Evolutionary conservation across 2,329 filamentous ascomycete species (phyloP).

Genomic region (Sclerotinia trifoliorum): DNA sequence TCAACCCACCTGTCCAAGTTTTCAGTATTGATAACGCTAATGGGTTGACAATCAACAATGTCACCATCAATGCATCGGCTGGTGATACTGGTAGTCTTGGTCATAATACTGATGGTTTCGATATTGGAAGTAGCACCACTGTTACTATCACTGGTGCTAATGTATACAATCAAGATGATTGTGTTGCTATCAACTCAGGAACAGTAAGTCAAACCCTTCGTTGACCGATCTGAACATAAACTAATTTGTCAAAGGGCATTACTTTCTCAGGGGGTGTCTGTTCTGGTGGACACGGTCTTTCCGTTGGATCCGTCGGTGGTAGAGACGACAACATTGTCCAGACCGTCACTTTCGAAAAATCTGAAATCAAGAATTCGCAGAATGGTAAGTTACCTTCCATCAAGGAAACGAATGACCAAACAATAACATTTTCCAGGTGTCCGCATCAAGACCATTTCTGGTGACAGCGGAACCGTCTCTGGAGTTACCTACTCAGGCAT

Average conservation of each 20-base stretch:
- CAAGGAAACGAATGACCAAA: constrained; percentile 41
- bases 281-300: constrained; percentile 46
- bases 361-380: constrained; percentile 48
- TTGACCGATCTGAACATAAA: constrained; percentile 38
- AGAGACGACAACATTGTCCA: constrained; percentile 53
- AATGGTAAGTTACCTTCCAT: constrained; percentile 50
- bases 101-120: constrained; percentile 55
- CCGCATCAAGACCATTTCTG: constrained; percentile 56
- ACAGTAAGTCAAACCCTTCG: constrained; percentile 40
- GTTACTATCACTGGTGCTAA: constrained; percentile 50
- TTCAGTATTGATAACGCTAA: constrained; percentile 43
- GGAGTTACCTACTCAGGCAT: constrained; percentile 54
- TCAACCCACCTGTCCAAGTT: constrained; percentile 53
- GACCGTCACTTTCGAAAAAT: constrained; percentile 50
- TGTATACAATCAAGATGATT: constrained; percentile 59
- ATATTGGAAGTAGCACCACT: constrained; percentile 47
- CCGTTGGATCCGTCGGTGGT: constrained; percentile 58
- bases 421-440: constrained; percentile 43
- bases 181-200: constrained; percentile 56
- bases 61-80: constrained; percentile 56
- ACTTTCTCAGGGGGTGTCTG: constrained; percentile 31
- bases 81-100: constrained; percentile 45
- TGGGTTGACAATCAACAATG: constrained; percentile 47
- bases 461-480: constrained; percentile 51
- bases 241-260: constrained; percentile 39